phyloP scores from a whole-genome alignment of 2,329 filamentous ascomycete species.

The Trichoderma simmonsii region DNA sequence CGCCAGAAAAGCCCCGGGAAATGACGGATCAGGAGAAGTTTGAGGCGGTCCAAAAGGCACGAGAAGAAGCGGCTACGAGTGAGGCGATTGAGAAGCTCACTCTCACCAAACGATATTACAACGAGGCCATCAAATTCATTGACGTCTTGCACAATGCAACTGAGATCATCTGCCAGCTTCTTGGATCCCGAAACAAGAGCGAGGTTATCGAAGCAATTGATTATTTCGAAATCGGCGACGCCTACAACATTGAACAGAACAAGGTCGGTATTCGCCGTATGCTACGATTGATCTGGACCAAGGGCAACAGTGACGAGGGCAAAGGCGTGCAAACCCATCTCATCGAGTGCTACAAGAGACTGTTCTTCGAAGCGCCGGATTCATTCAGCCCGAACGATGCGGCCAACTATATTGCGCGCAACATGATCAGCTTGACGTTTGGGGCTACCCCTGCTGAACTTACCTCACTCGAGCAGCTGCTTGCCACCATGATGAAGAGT shows the following conservation, averaged over 20 bases:
- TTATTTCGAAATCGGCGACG: slow-evolving; percentile 92
- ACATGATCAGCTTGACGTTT: slow-evolving; percentile 98
- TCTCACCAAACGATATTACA: slow-evolving; percentile 83
- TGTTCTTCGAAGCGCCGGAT: slow-evolving; percentile 94
- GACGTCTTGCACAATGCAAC: slow-evolving; percentile 84
- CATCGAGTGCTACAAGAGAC: slow-evolving; percentile 91
- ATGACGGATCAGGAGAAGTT: slow-evolving; percentile 79
- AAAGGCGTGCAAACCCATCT: slow-evolving; percentile 96
- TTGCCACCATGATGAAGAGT: slow-evolving; percentile 97
- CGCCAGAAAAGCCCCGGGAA: slow-evolving; percentile 59
- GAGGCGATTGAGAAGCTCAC: slow-evolving; percentile 86
- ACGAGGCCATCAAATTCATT: slow-evolving; percentile 91
- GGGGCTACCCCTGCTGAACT: slow-evolving; percentile 91
- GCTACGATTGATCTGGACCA: slow-evolving; percentile 97
- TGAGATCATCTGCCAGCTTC: slow-evolving; percentile 74
- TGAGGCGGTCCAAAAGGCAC: slow-evolving; percentile 71
- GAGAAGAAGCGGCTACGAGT: slow-evolving; percentile 82
- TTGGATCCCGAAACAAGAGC: slow-evolving; percentile 95
- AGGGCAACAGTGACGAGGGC: slow-evolving; percentile 97
- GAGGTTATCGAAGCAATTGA: slow-evolving; percentile 99
- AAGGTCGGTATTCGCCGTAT: slow-evolving; percentile 91
- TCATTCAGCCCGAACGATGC: slow-evolving; percentile 84
- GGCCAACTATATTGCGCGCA: slow-evolving; percentile 91
- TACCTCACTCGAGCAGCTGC: slow-evolving; percentile 89
- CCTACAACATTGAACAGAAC: slow-evolving; percentile 92